These are phyloP conservation scores for Yarrowia sp. DNA, from an alignment of 805 yeast genomes.

Conservation along the genomic window DNA sequence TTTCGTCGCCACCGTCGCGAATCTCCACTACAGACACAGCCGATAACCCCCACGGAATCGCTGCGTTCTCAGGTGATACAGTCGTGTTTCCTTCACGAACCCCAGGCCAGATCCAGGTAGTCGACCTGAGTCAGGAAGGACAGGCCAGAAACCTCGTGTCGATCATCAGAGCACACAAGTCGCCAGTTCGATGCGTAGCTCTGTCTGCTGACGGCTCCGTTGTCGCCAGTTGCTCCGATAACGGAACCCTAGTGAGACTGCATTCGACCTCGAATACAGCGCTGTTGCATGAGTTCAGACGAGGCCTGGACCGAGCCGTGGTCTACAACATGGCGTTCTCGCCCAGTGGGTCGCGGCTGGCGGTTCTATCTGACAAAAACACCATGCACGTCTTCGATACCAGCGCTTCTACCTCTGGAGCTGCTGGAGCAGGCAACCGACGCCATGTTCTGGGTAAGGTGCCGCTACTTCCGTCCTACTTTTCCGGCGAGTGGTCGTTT, in stretches of 20 bases:
- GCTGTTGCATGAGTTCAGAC: constrained; percentile 79
- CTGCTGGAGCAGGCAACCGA: constrained; percentile 51
- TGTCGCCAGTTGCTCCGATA: constrained; percentile 81
- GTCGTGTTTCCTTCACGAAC: constrained; percentile 81
- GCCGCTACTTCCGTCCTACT: constrained; percentile 75
- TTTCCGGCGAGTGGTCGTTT: constrained; percentile 87
- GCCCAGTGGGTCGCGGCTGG: constrained; percentile 74
- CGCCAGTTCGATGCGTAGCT: constrained; percentile 66
- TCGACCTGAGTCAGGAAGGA: constrained; percentile 67
- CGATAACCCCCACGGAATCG: constrained; percentile 67
- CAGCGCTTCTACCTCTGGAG: constrained; percentile 38
- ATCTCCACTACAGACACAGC: constrained; percentile 70
- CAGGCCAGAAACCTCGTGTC: constrained; percentile 69
- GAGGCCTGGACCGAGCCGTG: constrained; percentile 87
- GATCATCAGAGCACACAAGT: constrained; percentile 78
- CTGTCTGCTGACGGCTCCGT: constrained; percentile 68
- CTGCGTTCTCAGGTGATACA: constrained; percentile 61
- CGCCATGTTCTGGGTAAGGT: constrained; percentile 70
- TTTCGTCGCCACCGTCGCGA: constrained; percentile 77
- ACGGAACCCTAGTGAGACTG: constrained; percentile 80
- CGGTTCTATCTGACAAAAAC: constrained; percentile 86
- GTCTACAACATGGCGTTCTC: constrained; percentile 86
- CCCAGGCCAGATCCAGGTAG: constrained; percentile 79
- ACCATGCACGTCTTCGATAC: constrained; percentile 86
- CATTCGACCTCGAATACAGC: constrained; percentile 74